phyloP scores from a whole-genome alignment of 495 filamentous ascomycete species.

The Xylaria acuta region DNA sequence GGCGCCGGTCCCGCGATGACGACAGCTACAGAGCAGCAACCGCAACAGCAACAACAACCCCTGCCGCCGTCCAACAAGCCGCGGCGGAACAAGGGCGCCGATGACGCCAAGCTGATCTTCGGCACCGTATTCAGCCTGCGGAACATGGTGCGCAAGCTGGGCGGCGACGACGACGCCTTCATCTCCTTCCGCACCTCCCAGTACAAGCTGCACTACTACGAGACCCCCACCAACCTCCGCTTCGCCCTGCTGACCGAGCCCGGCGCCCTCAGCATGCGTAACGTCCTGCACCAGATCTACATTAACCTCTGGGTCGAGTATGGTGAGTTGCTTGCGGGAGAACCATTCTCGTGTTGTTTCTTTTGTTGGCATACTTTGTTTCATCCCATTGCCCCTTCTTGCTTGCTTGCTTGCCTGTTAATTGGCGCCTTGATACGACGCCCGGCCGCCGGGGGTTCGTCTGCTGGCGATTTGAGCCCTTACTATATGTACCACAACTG shows the following conservation, averaged over 20 bases:
- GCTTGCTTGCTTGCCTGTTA: no score
- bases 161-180: conserved; percentile 90
- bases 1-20: neutral
- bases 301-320: conserved; percentile 98
- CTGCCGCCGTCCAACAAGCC: conserved; percentile 29
- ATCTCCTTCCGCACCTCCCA: conserved; percentile 87
- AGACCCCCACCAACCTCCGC: conserved; percentile 92
- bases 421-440: no score
- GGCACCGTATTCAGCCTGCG: conserved; percentile 94
- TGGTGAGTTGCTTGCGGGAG: conserved; percentile 56
- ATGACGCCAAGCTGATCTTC: conserved; percentile 97
- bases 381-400: no score
- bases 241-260: conserved; percentile 97
- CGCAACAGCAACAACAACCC: conserved; percentile 21
- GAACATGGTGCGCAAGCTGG: conserved; percentile 96
- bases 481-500: no score
- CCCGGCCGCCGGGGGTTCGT: no score
- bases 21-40: conserved; percentile 3
- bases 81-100: conserved; percentile 67
- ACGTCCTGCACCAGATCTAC: conserved; percentile 96
- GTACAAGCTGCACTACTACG: conserved; percentile 99
- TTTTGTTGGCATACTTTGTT: neutral
- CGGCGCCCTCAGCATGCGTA: conserved; percentile 85
- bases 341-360: neutral
- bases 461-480: no score